Evolutionary conservation across 1,284 basidiomycete species (phyloP).

Genomic region (Ceraceosorus bombacis): DNA sequence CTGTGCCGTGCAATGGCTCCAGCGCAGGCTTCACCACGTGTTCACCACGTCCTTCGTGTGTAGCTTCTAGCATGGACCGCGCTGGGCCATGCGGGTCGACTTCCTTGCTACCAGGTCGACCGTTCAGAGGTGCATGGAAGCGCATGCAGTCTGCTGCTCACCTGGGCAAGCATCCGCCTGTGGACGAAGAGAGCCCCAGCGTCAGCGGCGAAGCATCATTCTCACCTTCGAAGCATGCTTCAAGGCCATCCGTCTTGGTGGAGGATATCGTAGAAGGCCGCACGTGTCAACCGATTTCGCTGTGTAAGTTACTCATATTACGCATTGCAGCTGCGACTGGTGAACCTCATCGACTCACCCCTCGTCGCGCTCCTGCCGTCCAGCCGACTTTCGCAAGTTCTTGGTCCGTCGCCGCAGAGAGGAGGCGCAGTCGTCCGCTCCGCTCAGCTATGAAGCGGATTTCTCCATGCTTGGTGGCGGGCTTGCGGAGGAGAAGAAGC

Average conservation of each 20-base stretch:
- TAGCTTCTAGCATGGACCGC: background rate
- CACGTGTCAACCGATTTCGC: conserved; percentile 31
- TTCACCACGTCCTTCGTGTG: background rate
- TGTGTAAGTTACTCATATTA: conserved; percentile 9
- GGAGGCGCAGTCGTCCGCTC: conserved; percentile 15
- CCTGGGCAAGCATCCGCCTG: too few relatives aligned
- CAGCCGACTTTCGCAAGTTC: conserved; percentile 20
- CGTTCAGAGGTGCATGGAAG: too few relatives aligned
- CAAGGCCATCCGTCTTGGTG: conserved; percentile 16
- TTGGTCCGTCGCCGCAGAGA: conserved; percentile 19
- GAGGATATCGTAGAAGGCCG: conserved; percentile 32
- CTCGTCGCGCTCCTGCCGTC: conserved; percentile 22
- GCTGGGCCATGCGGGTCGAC: too few relatives aligned
- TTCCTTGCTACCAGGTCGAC: too few relatives aligned
- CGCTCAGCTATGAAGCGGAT: conserved; percentile 11
- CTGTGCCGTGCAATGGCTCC: too few relatives aligned
- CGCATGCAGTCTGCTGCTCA: too few relatives aligned
- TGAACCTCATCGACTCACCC: conserved; percentile 13
- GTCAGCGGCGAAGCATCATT: too few relatives aligned
- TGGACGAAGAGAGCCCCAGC: too few relatives aligned
- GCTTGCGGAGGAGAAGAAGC: conserved; percentile 2
- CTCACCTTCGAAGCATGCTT: background rate
- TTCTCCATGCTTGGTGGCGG: conserved; percentile 2
- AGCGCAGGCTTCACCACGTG: background rate
- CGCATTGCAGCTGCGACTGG: background rate